Percentiles rank a stretch among this genome's conserved stretches.
Evolutionary conservation across 2,329 filamentous ascomycete species (phyloP).

Genomic region (Aspergillus tamarii): DNA sequence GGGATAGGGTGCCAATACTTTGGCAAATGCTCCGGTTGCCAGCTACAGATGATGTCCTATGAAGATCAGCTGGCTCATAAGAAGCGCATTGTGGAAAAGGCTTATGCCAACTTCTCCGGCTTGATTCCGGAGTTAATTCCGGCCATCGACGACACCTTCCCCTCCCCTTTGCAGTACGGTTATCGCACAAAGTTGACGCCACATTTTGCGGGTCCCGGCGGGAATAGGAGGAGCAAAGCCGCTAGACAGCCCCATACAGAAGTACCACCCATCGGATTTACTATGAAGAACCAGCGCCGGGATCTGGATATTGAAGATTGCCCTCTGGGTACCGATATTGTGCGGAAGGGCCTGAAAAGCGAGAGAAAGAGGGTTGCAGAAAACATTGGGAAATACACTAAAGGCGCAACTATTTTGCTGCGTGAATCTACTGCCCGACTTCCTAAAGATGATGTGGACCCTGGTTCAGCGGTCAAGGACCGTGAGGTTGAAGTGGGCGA

Average conservation of each 20-base stretch:
- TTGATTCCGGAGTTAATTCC: conserved; percentile 77
- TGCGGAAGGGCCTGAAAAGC: conserved; percentile 75
- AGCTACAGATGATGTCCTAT: conserved; percentile 97
- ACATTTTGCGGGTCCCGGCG: conserved; percentile 82
- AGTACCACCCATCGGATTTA: conserved; percentile 85
- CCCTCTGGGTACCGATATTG: conserved; percentile 86
- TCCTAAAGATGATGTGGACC: conserved; percentile 28
- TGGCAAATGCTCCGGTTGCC: conserved; percentile 82
- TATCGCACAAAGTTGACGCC: conserved; percentile 97
- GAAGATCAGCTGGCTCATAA: conserved; percentile 83
- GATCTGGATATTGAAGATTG: conserved; percentile 97
- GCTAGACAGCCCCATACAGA: conserved; percentile 49
- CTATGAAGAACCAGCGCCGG: conserved; percentile 74
- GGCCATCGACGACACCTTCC: conserved; percentile 78
- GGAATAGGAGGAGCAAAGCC: conserved; percentile 52
- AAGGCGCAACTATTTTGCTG: conserved; percentile 84
- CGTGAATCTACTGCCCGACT: conserved; percentile 78
- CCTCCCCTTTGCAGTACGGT: conserved; percentile 85
- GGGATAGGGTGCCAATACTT: conserved; percentile 87
- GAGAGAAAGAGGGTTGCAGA: conserved; percentile 76
- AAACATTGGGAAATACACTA: conserved; percentile 72
- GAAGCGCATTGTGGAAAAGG: conserved; percentile 82
- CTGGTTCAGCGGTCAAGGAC: conserved; percentile 26
- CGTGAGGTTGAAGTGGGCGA: conserved; percentile 30
- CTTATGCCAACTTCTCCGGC: conserved; percentile 87